Evolutionary conservation across 2,329 filamentous ascomycete genomes (phyloP), one percentile per base, ranked within the genome.

Genomic region (Epichloe gansuensis): DNA sequence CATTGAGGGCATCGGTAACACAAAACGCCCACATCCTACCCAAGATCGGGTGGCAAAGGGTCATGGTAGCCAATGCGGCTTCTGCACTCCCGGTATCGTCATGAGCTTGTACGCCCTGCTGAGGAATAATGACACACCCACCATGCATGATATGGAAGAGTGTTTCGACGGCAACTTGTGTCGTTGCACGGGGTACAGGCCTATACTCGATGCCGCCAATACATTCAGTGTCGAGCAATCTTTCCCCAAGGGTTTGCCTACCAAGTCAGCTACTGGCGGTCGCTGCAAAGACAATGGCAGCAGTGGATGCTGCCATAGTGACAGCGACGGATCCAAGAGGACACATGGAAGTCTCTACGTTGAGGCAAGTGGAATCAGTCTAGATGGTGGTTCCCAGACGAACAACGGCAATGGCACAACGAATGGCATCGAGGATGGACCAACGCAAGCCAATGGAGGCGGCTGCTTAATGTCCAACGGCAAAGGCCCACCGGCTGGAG

Each of bases 151-250:
- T 34, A 78, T 97, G 36, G 93, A 98, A 68, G 93, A 97, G 70
- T 90, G 91, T 0, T 97, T 97, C 61, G 93, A 98, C 66, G 93
- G 93, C 0, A 98, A 98, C 58, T 71, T 97, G 31, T 98, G 93
- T 64, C 81, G 93, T 50, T 98, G 93, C 68, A 98, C 93, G 0
- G 93, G 93, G 5, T 98, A 98, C 64, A 76, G 90, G 50, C 89
- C 93, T 0, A 97, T 98, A 52, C 72, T 97, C 2, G 91, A 97
- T 65, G 91, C 91, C 6, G 93, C 93, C 2, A 89, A 94, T 61
- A 93, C 87, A 1, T 97, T 97, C 66, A 87, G 81, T 60, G 71
- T 73, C 31, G 73, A 77, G 34, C 73, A 70, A 39, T 58, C 63
- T 9, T 52, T 52, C 27, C 49, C 47, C 7, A 71, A 65, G 5